A percentile compares a stretch with the other conserved stretches of the same genome.
Conservation (phyloP, 768 basidiomycete species). For the Mycena venus region DNA sequence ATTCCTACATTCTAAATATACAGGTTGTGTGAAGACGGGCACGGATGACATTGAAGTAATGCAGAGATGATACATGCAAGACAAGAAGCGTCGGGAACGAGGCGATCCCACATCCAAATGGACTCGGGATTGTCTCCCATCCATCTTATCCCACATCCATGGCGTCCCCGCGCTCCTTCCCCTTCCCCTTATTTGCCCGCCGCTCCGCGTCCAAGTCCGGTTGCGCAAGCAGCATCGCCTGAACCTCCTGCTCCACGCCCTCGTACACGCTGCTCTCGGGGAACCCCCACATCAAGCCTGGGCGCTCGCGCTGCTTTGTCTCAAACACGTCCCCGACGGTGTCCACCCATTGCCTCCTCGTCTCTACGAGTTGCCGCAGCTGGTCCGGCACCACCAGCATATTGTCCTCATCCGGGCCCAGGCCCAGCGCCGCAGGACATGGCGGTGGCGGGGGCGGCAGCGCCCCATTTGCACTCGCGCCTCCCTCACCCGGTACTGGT, state of each 20-base stretch:
- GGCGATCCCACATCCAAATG: too few species aligned
- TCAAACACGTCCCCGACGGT: slow-evolving; percentile 83
- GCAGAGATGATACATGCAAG: slow-evolving; percentile 23
- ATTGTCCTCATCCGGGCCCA: slow-evolving; percentile 78
- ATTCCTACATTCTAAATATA: slow-evolving; percentile 11
- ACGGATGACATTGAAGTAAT: slow-evolving; percentile 16
- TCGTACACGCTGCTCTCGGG: slow-evolving; percentile 82
- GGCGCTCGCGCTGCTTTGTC: slow-evolving; percentile 72
- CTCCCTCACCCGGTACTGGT: slow-evolving; percentile 38
- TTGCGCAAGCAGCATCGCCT: slow-evolving; percentile 49
- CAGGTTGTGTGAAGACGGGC: background rate
- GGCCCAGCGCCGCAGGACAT: slow-evolving; percentile 79
- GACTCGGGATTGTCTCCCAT: background rate
- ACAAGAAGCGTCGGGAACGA: background rate
- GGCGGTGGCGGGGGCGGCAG: slow-evolving; percentile 64
- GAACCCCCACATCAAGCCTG: slow-evolving; percentile 84
- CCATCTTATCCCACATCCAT: slow-evolving; percentile 76
- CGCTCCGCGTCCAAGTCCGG: slow-evolving; percentile 38
- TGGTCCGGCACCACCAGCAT: slow-evolving; percentile 74
- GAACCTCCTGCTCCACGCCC: slow-evolving; percentile 78
- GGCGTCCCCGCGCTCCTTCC: slow-evolving; percentile 69
- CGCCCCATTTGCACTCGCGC: slow-evolving; percentile 41
- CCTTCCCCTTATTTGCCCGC: slow-evolving; percentile 56
- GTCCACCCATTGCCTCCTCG: slow-evolving; percentile 84
- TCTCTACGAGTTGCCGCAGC: slow-evolving; percentile 79